A percentile compares a stretch with the other conserved stretches of the same genome.
phyloP scores from a whole-genome alignment of 176 grass and related monocot species.

The Guadua angustifolia region DNA sequence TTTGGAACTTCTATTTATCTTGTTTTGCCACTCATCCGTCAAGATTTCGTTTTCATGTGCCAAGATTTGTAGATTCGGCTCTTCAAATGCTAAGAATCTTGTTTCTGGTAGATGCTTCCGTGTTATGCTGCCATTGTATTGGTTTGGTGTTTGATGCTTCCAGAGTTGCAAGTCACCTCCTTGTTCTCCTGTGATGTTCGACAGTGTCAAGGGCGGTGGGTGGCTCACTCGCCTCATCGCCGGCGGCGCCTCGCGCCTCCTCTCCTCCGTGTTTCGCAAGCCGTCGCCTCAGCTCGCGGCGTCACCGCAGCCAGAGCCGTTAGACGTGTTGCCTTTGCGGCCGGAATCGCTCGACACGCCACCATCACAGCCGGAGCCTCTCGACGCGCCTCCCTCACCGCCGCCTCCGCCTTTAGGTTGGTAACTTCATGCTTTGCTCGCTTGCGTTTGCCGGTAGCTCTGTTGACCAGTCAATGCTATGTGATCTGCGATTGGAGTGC shows the following conservation, averaged over 20 bases:
- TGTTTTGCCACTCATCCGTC: too few species aligned
- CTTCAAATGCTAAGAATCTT: too few species aligned
- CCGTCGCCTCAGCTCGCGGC: conserved; percentile 17
- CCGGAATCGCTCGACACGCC: background rate
- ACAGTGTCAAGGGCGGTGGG: conserved; percentile 10
- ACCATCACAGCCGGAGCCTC: background rate
- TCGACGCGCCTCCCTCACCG: conserved; percentile 4
- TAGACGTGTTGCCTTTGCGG: background rate
- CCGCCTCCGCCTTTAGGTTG: conserved; percentile 46
- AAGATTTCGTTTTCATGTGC: too few species aligned
- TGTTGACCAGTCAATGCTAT: background rate
- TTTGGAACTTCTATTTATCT: too few species aligned
- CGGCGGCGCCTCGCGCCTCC: conserved; percentile 40
- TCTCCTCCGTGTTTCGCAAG: conserved; percentile 54
- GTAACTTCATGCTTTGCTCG: background rate
- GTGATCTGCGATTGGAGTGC: background rate
- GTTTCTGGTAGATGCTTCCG: too few species aligned
- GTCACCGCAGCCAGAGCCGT: background rate
- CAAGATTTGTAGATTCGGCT: too few species aligned
- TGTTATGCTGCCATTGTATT: too few species aligned
- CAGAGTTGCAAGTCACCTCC: too few species aligned
- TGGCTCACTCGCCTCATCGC: conserved; percentile 56
- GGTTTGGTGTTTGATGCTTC: too few species aligned
- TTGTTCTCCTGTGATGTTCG: too few species aligned
- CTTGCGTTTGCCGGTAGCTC: background rate